Evolutionary conservation across 805 yeast species (phyloP).

Genomic region (Yarrowia keelungensis): DNA sequence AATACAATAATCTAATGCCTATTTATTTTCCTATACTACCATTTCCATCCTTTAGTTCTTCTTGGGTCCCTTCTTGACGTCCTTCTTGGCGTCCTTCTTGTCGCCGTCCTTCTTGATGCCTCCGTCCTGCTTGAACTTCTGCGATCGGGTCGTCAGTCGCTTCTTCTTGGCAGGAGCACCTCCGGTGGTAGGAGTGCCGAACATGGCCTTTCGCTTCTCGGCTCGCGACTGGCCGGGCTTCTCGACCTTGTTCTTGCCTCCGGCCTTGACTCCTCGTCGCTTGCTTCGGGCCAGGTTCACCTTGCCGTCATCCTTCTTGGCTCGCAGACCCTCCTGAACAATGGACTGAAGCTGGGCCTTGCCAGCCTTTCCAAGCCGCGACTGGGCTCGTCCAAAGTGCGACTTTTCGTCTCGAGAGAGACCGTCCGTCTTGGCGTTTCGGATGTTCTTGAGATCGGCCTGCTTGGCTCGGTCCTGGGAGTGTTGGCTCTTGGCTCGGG

Average conservation of each 20-base stretch:
- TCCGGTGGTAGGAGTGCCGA: constrained; percentile 13
- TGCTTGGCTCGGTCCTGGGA: constrained; percentile 43
- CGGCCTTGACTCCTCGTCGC: constrained; percentile 44
- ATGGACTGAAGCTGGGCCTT: constrained; percentile 63
- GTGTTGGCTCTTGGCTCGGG: constrained; percentile 40
- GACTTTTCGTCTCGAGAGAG: constrained; percentile 75
- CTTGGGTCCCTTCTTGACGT: constrained; percentile 3
- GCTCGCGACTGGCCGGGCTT: constrained; percentile 44
- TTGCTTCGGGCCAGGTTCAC: constrained; percentile 44
- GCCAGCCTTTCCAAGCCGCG: constrained; percentile 80
- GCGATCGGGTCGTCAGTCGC: constrained; percentile 33
- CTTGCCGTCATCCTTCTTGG: constrained; percentile 63
- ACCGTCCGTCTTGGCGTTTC: constrained; percentile 47
- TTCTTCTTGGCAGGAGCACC: constrained; percentile 21
- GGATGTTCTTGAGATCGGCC: constrained; percentile 41
- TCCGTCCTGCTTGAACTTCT: constrained; percentile 37
- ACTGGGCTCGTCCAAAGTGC: constrained; percentile 78
- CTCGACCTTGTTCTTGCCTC: constrained; percentile 47
- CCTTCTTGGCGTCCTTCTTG: not conserved
- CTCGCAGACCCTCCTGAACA: constrained; percentile 75
- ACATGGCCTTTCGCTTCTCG: constrained; percentile 31
- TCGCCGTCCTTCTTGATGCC: constrained; percentile 21
- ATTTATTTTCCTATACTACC: not conserved
- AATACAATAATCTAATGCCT: constrained; percentile 17
- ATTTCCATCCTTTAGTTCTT: not conserved